These are phyloP conservation scores for Fusarium sp. DNA, from an alignment of 2,329 filamentous ascomycete genomes.

Conservation along the genomic window DNA sequence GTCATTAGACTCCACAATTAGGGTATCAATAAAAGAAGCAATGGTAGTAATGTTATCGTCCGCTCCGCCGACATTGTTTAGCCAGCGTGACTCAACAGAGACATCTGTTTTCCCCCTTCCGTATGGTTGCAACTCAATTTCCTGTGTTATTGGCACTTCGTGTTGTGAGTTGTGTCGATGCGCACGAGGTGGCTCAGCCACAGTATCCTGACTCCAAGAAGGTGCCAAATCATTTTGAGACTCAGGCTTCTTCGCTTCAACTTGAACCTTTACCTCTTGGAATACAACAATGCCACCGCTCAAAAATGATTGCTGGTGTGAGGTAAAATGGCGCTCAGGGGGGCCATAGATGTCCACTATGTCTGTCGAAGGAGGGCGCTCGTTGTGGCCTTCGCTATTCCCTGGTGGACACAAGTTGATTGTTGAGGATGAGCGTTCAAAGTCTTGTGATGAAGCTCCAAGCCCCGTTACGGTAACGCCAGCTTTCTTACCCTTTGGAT, in stretches of 20 bases:
- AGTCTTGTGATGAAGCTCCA: constrained; percentile 1
- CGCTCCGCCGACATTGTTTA: not conserved
- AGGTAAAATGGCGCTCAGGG: constrained; percentile 3
- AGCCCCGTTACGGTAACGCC: not conserved
- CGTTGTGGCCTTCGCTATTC: constrained; percentile 1
- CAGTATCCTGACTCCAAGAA: constrained; percentile 22
- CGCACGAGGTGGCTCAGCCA: not conserved
- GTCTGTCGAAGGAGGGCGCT: not conserved
- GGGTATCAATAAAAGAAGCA: constrained; percentile 18
- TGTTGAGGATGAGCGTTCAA: constrained; percentile 12
- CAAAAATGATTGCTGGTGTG: constrained; percentile 9
- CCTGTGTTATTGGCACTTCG: constrained; percentile 2
- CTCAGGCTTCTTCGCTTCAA: constrained; percentile 13
- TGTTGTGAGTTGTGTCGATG: constrained; percentile 1
- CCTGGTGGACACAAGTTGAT: constrained; percentile 17
- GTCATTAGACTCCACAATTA: constrained; percentile 21
- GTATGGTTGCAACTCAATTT: constrained; percentile 12
- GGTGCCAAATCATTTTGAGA: not conserved
- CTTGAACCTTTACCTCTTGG: constrained; percentile 27
- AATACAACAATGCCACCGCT: constrained; percentile 27
- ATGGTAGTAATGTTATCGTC: constrained; percentile 17
- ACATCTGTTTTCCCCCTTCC: constrained; percentile 28
- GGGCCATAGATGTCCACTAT: not conserved
- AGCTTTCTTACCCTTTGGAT: not conserved
- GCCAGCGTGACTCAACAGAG: constrained; percentile 21